Evolutionary conservation across 768 basidiomycete genomes (phyloP).

Genomic region (Hebeloma cylindrosporum): DNA sequence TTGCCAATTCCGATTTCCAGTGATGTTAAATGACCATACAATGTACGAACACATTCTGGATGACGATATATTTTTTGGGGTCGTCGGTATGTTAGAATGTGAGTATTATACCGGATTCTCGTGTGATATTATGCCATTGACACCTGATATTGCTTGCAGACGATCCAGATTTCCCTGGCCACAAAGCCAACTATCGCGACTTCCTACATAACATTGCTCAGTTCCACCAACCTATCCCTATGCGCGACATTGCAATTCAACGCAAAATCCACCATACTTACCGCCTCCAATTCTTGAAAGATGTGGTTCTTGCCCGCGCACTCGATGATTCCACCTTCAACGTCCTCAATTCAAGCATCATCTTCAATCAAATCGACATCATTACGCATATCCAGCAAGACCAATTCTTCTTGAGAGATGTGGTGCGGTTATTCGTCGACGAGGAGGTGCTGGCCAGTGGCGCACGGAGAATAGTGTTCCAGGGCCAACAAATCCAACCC

Average conservation of each 20-base stretch:
- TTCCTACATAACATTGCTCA: slow-evolving; percentile 82
- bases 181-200: slow-evolving; percentile 96
- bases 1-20: slow-evolving; percentile 37
- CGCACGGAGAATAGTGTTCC: slow-evolving; percentile 19
- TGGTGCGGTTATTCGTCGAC: slow-evolving; percentile 75
- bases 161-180: slow-evolving; percentile 94
- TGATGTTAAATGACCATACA: slow-evolving; percentile 91
- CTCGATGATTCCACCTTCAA: slow-evolving; percentile 97
- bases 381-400: slow-evolving; percentile 87
- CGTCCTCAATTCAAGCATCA: slow-evolving; percentile 94
- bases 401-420: slow-evolving; percentile 68
- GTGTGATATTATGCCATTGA: slow-evolving; percentile 11
- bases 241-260: slow-evolving; percentile 72
- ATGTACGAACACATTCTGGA: slow-evolving; percentile 95
- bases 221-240: slow-evolving; percentile 87
- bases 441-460: slow-evolving; percentile 57
- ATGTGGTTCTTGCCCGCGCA: slow-evolving; percentile 93
- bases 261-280: slow-evolving; percentile 96
- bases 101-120: slow-evolving; percentile 30
- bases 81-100: slow-evolving; percentile 98
- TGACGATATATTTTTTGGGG: slow-evolving; percentile 89
- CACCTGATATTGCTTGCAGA: slow-evolving; percentile 46
- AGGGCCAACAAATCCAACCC: slow-evolving; percentile 19
- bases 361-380: slow-evolving; percentile 99
- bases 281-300: slow-evolving; percentile 95